Base-by-base conservation (phyloP, 2,329 filamentous ascomycete genomes). In the Talaromyces sp. region DNA sequence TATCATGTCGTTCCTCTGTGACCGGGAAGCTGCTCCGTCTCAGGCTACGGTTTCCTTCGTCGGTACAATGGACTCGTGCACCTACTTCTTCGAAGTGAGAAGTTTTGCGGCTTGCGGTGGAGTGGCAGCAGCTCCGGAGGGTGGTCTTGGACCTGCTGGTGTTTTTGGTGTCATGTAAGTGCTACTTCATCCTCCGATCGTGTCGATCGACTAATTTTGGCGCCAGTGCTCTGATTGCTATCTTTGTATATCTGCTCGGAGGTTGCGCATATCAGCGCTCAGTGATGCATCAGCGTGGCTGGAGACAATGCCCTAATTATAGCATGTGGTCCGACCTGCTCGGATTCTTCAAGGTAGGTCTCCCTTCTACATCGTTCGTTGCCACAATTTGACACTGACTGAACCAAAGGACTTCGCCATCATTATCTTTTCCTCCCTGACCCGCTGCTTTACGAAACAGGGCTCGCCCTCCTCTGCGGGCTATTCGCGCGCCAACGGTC, bases 221-320 rank as follows among this genome's bases (percentile, higher is more conserved):
- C 11, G 18, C 65, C 12, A 82, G 80, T 65, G 79, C 79, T n/a
- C 71, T 85, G 44, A 87, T 89, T 59, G 90, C 93, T 9, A 83
- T 97, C 40, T 79, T 93, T 9, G 95, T 95, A 23, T 99, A 99
- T 77, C 81, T 96, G 61, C 84, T 96, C 40, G 95, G 95, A 68
- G 95, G 95, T 71, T 90, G 96, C 69, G 92, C 96, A 66, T 99
- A 98, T 81, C 93, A 97, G 77, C 87, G 95, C 64, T 96, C 92
- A 35, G 93, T 99, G 63, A 89, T 93, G 77, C 91, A 99, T 75
- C 92, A 96, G 69, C 85, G 95, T 66, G 95, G 95, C 55, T 98
- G 93, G 95, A 86, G 91, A 69, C 95, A 99, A 76, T 80, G 97
- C 69, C 95, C 95, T 60, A 98, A 99, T 79, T 97, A 95, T 79